Evolutionary conservation across 129 eudicot species (phyloP).

Genomic region (Solidago caesia): DNA sequence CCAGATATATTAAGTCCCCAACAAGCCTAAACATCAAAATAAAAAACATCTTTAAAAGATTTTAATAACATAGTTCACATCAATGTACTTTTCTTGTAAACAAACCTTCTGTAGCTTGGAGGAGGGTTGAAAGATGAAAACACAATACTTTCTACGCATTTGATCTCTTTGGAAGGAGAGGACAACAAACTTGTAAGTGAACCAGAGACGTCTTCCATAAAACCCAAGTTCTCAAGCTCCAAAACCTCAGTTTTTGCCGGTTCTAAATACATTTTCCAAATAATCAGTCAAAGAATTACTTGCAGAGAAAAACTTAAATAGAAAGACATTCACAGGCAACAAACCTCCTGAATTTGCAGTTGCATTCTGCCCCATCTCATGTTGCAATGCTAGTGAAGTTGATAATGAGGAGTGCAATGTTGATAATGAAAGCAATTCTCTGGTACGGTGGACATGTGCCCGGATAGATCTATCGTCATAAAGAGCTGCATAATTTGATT

Average conservation of each 20-base stretch:
- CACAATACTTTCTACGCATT: conserved; percentile 82
- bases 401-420: conserved; percentile 86
- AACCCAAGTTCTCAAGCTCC: conserved; percentile 84
- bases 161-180: conserved; percentile 84
- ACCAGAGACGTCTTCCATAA: conserved; percentile 86
- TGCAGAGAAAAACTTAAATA: neutral
- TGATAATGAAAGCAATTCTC: conserved; percentile 91
- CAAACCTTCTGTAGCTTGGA: conserved; percentile 96
- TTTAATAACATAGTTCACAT: neutral
- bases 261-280: conserved; percentile 38
- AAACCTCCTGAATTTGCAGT: conserved; percentile 69
- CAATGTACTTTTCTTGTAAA: neutral
- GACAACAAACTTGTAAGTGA: conserved; percentile 69
- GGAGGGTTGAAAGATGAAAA: conserved; percentile 97
- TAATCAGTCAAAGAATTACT: conserved; percentile 6
- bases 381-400: conserved; percentile 87
- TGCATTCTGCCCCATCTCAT: conserved; percentile 58
- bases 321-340: neutral
- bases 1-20: conserved; percentile 93
- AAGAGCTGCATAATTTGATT: conserved; percentile 54
- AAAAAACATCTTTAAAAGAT: neutral
- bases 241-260: conserved; percentile 59
- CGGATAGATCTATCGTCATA: conserved; percentile 98
- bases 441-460: conserved; percentile 96
- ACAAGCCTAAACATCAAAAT: conserved; percentile 59